Percentiles rank a stretch among this genome's conserved stretches.
Conservation (phyloP, 176 grass and related monocot genomes). For the Avena atlantica region DNA sequence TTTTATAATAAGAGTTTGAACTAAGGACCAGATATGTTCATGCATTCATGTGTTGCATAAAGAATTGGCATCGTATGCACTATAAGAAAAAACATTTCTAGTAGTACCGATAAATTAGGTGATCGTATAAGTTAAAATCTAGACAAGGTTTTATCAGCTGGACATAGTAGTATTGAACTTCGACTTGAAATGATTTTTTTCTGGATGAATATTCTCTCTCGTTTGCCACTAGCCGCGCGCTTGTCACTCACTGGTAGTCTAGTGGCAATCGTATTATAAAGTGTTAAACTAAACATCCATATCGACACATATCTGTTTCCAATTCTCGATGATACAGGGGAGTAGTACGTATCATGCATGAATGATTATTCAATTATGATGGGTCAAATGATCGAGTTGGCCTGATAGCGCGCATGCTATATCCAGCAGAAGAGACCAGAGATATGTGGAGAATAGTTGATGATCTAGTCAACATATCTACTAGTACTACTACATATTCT, state of each 20-base stretch:
- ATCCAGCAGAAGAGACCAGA: neutral
- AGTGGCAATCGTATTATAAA: neutral
- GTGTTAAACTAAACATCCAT: too few relatives aligned
- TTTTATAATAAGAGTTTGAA: neutral
- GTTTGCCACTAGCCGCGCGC: neutral
- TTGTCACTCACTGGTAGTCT: neutral
- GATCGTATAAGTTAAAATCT: neutral
- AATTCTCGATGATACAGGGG: too few relatives aligned
- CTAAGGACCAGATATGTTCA: neutral
- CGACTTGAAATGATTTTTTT: neutral
- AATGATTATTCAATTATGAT: constrained; percentile 4
- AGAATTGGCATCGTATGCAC: neutral
- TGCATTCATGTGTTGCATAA: neutral
- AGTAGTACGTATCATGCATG: neutral
- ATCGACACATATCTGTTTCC: too few relatives aligned
- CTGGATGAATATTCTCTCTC: neutral
- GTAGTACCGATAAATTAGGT: neutral
- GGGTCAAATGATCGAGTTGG: neutral
- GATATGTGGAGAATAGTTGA: neutral
- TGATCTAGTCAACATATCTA: neutral
- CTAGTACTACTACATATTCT: neutral
- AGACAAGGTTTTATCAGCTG: neutral
- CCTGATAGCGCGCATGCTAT: neutral
- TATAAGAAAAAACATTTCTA: neutral
- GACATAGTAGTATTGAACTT: neutral